phyloP scores from a whole-genome alignment of 306 rosid species.

The Morella rubra region DNA sequence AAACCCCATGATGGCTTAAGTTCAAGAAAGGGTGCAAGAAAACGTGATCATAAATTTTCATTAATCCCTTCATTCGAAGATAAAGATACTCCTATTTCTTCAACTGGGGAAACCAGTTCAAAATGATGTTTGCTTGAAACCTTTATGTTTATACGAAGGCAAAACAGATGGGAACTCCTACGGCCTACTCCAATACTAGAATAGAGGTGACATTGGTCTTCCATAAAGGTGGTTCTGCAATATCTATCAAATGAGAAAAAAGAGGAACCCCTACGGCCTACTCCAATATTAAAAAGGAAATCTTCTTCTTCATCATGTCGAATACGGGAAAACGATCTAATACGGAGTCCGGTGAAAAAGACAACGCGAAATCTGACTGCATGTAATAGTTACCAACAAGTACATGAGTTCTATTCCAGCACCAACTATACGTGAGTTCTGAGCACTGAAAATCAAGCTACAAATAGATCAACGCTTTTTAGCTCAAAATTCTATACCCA shows the following conservation, averaged over 20 bases:
- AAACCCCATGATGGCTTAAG: not conserved
- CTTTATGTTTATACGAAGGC: not conserved
- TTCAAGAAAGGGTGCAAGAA: not conserved
- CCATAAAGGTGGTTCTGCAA: not conserved
- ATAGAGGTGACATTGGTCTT: not conserved
- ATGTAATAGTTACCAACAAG: not conserved
- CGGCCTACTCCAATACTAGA: not conserved
- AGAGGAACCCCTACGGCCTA: too few relatives aligned
- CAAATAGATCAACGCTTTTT: not conserved
- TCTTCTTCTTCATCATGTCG: not conserved
- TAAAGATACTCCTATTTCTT: not conserved
- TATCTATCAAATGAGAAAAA: not conserved
- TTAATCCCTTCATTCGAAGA: not conserved
- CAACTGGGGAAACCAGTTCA: not conserved
- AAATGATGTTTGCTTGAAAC: conserved; percentile 4
- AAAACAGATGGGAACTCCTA: not conserved
- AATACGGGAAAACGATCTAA: not conserved
- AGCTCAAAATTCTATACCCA: not conserved
- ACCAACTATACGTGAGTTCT: not conserved
- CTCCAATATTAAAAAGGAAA: not conserved
- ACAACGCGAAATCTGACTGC: not conserved
- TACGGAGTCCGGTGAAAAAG: not conserved
- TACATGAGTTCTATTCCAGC: not conserved
- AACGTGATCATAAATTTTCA: not conserved
- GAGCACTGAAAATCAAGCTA: not conserved